phyloP scores from a whole-genome alignment of 1,284 basidiomycete genomes.

The Rhodotorula sp. region DNA sequence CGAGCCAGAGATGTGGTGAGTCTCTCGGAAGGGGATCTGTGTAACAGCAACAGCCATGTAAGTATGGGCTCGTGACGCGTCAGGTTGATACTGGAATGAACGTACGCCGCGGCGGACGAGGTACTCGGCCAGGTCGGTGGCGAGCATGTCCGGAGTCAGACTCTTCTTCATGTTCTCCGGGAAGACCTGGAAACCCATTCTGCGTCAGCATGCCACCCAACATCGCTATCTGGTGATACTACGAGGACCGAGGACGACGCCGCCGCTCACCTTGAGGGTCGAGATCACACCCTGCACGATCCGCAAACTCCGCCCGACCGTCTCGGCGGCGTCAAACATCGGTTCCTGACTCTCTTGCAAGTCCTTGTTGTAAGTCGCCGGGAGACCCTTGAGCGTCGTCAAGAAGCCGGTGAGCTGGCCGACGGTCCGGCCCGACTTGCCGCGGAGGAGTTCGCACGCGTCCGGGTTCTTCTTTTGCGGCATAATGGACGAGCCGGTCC shows the following conservation, averaged over 20 bases:
- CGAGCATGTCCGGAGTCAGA: conserved; percentile 93
- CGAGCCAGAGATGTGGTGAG: conserved; percentile 94
- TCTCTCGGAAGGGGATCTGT: conserved; percentile 87
- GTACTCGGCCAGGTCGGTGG: conserved; percentile 96
- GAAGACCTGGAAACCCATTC: conserved; percentile 62
- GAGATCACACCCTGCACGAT: conserved; percentile 93
- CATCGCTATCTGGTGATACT: too few relatives aligned
- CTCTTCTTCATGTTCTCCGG: conserved; percentile 83
- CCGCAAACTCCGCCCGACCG: conserved; percentile 79
- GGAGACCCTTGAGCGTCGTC: conserved; percentile 95
- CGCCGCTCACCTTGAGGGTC: conserved; percentile 67
- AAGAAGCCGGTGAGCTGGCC: conserved; percentile 99
- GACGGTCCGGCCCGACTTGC: conserved; percentile 91
- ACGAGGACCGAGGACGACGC: not conserved
- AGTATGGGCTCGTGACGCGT: not conserved
- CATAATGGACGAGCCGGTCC: conserved; percentile 98
- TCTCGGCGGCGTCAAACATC: conserved; percentile 90
- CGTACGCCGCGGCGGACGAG: conserved; percentile 93
- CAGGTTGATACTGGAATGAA: conserved; percentile 24
- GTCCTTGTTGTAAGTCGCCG: conserved; percentile 99
- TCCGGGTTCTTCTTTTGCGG: conserved; percentile 99
- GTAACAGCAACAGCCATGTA: not conserved
- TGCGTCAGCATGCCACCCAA: not conserved
- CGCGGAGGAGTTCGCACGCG: conserved; percentile 88
- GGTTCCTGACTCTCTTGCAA: conserved; percentile 99